Evolutionary conservation across 495 filamentous ascomycete genomes (phyloP).

Genomic region (Acidomyces sp.): DNA sequence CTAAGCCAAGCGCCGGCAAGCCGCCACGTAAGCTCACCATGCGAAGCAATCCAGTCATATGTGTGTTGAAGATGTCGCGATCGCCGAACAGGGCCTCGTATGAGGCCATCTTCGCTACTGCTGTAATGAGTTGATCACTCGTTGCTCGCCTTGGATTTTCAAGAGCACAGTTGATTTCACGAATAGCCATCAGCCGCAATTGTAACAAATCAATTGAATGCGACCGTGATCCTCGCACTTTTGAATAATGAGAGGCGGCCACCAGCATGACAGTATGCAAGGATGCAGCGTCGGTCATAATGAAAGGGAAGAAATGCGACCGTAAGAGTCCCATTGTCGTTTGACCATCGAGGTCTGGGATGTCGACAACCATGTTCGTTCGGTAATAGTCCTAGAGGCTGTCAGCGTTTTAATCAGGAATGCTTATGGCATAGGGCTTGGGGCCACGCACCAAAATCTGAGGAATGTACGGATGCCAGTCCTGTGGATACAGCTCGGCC

Average conservation of each 20-base stretch:
- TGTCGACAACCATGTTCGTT: conserved; percentile 34
- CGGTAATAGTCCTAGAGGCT: conserved; percentile 23
- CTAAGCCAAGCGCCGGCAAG: conserved; percentile 11
- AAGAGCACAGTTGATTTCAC: conserved; percentile 18
- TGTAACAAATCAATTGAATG: conserved; percentile 14
- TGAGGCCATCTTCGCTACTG: conserved; percentile 15
- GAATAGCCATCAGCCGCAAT: conserved; percentile 15
- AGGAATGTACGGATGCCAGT: conserved; percentile 11
- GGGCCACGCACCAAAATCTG: conserved; percentile 9
- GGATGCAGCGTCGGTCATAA: conserved; percentile 32
- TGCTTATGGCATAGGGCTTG: neutral
- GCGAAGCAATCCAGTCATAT: conserved; percentile 18
- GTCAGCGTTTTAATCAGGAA: neutral
- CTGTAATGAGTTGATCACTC: conserved; percentile 14
- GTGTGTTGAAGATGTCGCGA: conserved; percentile 16
- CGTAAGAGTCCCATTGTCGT: conserved; percentile 30
- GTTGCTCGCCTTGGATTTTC: conserved; percentile 6
- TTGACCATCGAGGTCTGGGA: conserved; percentile 34
- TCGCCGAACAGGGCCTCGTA: conserved; percentile 20
- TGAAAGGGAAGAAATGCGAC: conserved; percentile 35
- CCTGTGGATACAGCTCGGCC: conserved; percentile 10
- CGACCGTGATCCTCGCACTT: conserved; percentile 14
- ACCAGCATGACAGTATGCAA: conserved; percentile 35
- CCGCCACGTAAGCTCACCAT: conserved; percentile 18
- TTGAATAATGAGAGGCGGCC: conserved; percentile 32